Evolutionary conservation across 495 filamentous ascomycete species (phyloP).

Genomic region (Penicillium robsamsonii): DNA sequence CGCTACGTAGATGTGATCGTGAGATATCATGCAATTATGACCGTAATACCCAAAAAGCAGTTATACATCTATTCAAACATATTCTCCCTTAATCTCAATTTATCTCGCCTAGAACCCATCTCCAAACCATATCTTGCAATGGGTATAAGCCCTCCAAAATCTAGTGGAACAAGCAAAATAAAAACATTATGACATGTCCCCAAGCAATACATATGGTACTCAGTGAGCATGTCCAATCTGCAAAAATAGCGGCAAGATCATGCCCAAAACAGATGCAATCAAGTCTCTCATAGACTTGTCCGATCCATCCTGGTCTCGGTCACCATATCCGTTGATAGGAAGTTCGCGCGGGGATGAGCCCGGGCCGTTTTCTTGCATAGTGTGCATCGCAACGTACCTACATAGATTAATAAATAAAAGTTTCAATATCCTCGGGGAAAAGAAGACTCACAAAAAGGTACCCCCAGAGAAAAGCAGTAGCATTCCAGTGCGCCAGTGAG

Average conservation of each 20-base stretch:
- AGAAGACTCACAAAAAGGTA: conserved; percentile 79
- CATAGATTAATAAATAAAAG: conserved; percentile 15
- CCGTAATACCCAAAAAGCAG: conserved; percentile 12
- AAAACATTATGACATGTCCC: background rate
- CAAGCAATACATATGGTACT: conserved; percentile 20
- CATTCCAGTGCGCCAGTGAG: conserved; percentile 89
- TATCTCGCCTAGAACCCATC: conserved; percentile 3
- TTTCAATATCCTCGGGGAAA: background rate
- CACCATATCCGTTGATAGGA: conserved; percentile 65
- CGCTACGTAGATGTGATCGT: conserved; percentile 38
- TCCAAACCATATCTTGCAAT: conserved; percentile 2
- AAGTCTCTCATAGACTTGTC: conserved; percentile 54
- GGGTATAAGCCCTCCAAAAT: conserved; percentile 8
- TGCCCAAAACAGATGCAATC: conserved; percentile 76
- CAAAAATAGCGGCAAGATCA: conserved; percentile 84
- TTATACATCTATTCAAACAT: conserved; percentile 23
- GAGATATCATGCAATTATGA: conserved; percentile 35
- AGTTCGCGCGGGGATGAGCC: conserved; percentile 47
- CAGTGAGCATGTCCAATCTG: conserved; percentile 88
- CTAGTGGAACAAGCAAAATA: background rate
- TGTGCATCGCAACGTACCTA: conserved; percentile 98
- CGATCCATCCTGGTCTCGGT: conserved; percentile 45
- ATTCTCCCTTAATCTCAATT: conserved; percentile 1
- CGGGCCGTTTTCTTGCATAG: conserved; percentile 80
- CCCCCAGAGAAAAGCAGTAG: conserved; percentile 88